Conservation (phyloP, 176 grass and related monocot species). For the Sorghum bicolor region DNA sequence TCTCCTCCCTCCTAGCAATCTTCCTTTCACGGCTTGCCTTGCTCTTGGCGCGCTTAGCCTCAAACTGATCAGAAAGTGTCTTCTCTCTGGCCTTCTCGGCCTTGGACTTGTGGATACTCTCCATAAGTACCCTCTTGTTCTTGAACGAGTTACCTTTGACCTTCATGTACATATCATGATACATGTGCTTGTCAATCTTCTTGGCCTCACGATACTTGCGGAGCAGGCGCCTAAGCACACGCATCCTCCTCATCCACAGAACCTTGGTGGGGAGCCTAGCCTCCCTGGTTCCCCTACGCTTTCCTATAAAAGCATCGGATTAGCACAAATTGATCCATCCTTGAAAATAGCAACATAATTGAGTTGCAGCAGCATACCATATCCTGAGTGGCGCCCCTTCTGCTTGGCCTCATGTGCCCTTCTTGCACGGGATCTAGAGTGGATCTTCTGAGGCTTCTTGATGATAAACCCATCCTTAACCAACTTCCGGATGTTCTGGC, state of each 20-base stretch:
- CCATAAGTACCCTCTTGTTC: background rate
- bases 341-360: background rate
- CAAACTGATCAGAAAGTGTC: background rate
- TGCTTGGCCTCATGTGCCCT: slow-evolving; percentile 1
- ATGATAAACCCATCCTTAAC: slow-evolving; percentile 25
- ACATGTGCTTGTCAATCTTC: slow-evolving; percentile 9
- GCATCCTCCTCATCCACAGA: background rate
- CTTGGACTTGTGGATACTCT: slow-evolving; percentile 4
- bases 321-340: background rate
- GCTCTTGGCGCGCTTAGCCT: slow-evolving; percentile 4
- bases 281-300: background rate
- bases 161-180: slow-evolving; percentile 2
- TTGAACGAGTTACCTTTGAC: background rate
- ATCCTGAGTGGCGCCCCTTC: background rate
- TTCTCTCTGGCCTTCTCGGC: background rate
- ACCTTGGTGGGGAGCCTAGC: background rate
- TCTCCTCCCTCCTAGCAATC: background rate
- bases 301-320: background rate
- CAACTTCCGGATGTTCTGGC: slow-evolving; percentile 22
- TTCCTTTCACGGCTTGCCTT: background rate
- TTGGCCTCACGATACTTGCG: slow-evolving; percentile 4
- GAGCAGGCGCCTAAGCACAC: background rate
- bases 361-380: background rate
- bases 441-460: slow-evolving; percentile 28
- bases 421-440: slow-evolving; percentile 21